phyloP scores from a whole-genome alignment of 2,329 filamentous ascomycete genomes.

The Scopulariopsis brevicaulis region DNA sequence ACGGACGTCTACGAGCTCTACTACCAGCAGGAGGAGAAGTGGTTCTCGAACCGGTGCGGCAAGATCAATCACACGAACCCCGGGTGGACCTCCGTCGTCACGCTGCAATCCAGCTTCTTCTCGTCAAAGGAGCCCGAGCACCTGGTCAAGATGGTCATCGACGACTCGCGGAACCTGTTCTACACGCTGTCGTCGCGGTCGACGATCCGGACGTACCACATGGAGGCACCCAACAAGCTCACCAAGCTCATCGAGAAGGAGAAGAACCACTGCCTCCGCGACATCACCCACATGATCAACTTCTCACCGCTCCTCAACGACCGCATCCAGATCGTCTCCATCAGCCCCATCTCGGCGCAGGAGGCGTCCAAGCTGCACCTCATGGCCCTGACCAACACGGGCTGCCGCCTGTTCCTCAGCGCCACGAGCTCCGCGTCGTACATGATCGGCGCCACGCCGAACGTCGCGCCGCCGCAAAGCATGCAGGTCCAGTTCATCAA shows the following conservation, averaged over 20 bases:
- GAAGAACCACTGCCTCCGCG: conserved; percentile 47
- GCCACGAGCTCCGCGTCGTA: conserved; percentile 69
- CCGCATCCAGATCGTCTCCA: conserved; percentile 64
- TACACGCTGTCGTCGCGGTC: conserved; percentile 85
- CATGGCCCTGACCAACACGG: conserved; percentile 81
- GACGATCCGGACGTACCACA: conserved; percentile 83
- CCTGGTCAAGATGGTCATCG: conserved; percentile 71
- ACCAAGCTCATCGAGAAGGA: conserved; percentile 56
- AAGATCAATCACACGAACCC: conserved; percentile 81
- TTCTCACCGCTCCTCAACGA: conserved; percentile 60
- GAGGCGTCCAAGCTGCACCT: conserved; percentile 79
- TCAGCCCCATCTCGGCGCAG: conserved; percentile 69
- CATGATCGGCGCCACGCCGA: conserved; percentile 47
- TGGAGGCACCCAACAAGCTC: conserved; percentile 54
- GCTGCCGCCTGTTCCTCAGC: conserved; percentile 85
- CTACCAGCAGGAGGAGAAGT: conserved; percentile 94
- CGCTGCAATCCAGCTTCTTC: conserved; percentile 37
- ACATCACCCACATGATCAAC: conserved; percentile 80
- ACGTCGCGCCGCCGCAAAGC: conserved; percentile 68
- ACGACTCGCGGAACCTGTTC: conserved; percentile 77
- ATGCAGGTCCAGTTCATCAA: conserved; percentile 98
- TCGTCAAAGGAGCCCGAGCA: conserved; percentile 43
- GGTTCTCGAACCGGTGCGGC: conserved; percentile 82
- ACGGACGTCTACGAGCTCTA: conserved; percentile 89
- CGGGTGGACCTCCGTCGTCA: conserved; percentile 55